Evolutionary conservation across 139 green algal species (phyloP).

Genomic region (Chlorella sorokiniana): DNA sequence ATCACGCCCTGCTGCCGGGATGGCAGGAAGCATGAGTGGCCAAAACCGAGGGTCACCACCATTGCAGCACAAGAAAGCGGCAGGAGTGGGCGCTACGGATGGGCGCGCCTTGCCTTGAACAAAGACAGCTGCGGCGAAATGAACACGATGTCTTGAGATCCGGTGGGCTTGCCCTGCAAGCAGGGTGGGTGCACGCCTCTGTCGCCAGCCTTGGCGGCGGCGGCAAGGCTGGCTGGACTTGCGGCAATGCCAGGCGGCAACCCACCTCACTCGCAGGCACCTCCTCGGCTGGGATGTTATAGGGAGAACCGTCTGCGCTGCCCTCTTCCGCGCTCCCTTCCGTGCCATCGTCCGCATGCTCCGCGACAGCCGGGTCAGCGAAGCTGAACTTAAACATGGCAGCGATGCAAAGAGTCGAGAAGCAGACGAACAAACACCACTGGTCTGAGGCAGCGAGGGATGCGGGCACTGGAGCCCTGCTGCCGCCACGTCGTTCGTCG

Average conservation of each 20-base stretch:
- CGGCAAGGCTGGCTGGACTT: not conserved
- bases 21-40: not conserved
- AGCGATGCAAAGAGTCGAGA: not conserved
- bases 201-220: not conserved
- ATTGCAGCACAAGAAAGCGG: no score
- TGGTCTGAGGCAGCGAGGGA: no score
- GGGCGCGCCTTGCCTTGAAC: conserved; percentile 8
- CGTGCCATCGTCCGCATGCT: not conserved
- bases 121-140: not conserved
- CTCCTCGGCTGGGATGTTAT: not conserved
- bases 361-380: not conserved
- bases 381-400: conserved; percentile 3
- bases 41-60: no score
- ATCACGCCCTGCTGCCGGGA: conserved; percentile 6
- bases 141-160: not conserved
- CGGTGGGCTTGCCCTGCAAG: conserved; percentile 15
- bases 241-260: not conserved
- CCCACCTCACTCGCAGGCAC: conserved; percentile 10
- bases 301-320: not conserved
- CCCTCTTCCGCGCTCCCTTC: not conserved
- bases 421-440: not conserved
- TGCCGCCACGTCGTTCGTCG: no score
- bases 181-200: not conserved
- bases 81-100: not conserved
- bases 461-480: no score